phyloP scores from a whole-genome alignment of 495 filamentous ascomycete genomes.

The Penicillium goetzii region DNA sequence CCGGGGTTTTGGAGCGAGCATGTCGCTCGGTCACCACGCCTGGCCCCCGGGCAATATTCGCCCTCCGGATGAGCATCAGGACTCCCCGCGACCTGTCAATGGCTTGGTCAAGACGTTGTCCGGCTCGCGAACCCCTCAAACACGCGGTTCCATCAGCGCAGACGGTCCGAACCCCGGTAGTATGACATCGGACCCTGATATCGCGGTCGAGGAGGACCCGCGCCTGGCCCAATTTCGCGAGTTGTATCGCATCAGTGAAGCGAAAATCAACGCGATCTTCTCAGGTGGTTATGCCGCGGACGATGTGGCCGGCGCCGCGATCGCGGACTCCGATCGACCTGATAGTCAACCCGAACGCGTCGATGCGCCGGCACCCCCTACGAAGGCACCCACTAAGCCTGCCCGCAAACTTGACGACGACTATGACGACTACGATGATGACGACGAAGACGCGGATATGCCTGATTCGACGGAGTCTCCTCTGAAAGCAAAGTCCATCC shows the following conservation, averaged over 20 bases:
- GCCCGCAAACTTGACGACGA: slow-evolving; percentile 80
- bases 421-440: slow-evolving; percentile 81
- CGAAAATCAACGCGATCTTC: slow-evolving; percentile 62
- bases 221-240: slow-evolving; percentile 63
- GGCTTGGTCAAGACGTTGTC: slow-evolving; percentile 49
- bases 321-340: slow-evolving; percentile 34
- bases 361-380: slow-evolving; percentile 42
- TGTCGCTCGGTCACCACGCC: slow-evolving; percentile 57
- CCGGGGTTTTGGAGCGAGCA: slow-evolving; percentile 56
- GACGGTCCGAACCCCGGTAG: slow-evolving; percentile 51
- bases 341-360: slow-evolving; percentile 41
- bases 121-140: slow-evolving; percentile 53
- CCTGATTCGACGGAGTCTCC: slow-evolving; percentile 56
- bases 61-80: slow-evolving; percentile 50
- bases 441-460: slow-evolving; percentile 77
- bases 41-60: slow-evolving; percentile 55
- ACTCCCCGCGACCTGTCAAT: slow-evolving; percentile 52
- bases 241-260: slow-evolving; percentile 61
- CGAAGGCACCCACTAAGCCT: slow-evolving; percentile 58
- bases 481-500: slow-evolving; percentile 61
- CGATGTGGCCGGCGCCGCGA: slow-evolving; percentile 33
- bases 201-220: slow-evolving; percentile 65
- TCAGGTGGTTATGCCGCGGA: slow-evolving; percentile 48
- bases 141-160: slow-evolving; percentile 52
- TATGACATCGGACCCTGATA: slow-evolving; percentile 55